These are phyloP conservation scores for Curvularia spicifera DNA, from an alignment of 2,329 filamentous ascomycete genomes.

Conservation along the genomic window DNA sequence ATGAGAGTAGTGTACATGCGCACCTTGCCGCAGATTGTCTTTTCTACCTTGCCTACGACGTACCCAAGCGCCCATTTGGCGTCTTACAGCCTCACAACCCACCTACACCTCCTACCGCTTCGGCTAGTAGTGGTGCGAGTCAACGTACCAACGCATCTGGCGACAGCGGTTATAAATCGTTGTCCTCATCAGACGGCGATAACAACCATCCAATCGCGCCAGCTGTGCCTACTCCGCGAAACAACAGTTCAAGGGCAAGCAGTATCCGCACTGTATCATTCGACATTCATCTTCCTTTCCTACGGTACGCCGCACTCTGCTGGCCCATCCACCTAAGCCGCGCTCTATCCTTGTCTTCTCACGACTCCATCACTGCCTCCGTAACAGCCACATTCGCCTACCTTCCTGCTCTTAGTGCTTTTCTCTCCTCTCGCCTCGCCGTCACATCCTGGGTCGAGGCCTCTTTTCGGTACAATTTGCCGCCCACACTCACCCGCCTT, in stretches of 20 bases:
- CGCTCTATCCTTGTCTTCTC: constrained; percentile 22
- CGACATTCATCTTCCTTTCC: constrained; percentile 37
- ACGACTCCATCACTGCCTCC: constrained; percentile 2
- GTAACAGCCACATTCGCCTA: constrained; percentile 22
- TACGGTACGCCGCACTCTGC: constrained; percentile 40
- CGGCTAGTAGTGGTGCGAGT: constrained; percentile 31
- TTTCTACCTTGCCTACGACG: constrained; percentile 35
- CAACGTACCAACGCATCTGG: constrained; percentile 34
- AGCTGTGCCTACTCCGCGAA: background rate
- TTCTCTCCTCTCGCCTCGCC: constrained; percentile 35
- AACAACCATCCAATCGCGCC: constrained; percentile 11
- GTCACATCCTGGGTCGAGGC: constrained; percentile 44
- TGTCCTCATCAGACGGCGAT: constrained; percentile 35
- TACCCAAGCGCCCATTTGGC: constrained; percentile 37
- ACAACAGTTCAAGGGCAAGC: constrained; percentile 7
- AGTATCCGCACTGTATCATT: constrained; percentile 26
- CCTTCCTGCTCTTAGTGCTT: constrained; percentile 33
- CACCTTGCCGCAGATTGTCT: constrained; percentile 40
- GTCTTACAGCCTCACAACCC: constrained; percentile 21
- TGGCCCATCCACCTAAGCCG: constrained; percentile 44
- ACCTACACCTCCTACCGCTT: constrained; percentile 10
- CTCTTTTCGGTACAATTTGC: constrained; percentile 40
- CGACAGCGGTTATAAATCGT: constrained; percentile 44
- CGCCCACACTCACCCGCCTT: constrained; percentile 40
- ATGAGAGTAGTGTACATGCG: constrained; percentile 35